Base-by-base conservation (phyloP, 2,329 filamentous ascomycete species). In the Exophiala calicioides region DNA sequence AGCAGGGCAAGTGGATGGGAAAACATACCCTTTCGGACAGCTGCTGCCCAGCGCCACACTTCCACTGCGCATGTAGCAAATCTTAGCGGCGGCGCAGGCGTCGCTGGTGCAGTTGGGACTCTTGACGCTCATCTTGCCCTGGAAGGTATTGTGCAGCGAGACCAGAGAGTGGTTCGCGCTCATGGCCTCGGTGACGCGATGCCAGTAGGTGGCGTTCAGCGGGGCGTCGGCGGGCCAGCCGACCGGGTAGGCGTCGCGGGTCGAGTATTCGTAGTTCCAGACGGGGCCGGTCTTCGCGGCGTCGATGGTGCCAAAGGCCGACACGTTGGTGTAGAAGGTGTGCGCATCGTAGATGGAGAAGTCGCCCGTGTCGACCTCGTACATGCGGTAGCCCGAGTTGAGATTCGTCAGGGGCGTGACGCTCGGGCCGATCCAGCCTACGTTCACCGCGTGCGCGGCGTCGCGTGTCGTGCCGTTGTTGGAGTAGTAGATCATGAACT, bases 181-280 rank as follows among this genome's bases (percentile, higher is more conserved):
- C 77, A 81, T 81, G 1, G 73, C 75, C 54, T 78, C 77, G 0
- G 77, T 81, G 3, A 81, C 74, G 9, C 62, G 62, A 48, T 81
- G 77, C 79, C 78, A 81, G 60, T 80, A 82, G 0, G 76, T 80
- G 0, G 75, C 77, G 50, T 81, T 80, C 27, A 81, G 61, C 3
- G 78, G 78, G 0, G 73, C 76, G 33, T 68, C 58, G 1, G 49
- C 54, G 2, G 74, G 70, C 75, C 76, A 79, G 2, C 57, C 59
- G 2, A 70, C 67, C 0, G 68, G 65, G 44, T 78, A 79, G 0
- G 71, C 66, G 3, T 77, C 70, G 3, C 76, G 67, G 0, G 76
- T 77, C 1, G 71, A 75, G 56, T 79, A 79, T 47, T 78, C 76
- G 42, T 74, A 68, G 18, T 70, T 53, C 56, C 65, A 79, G 0